Percentiles rank a stretch among this genome's conserved stretches.
These are phyloP conservation scores for Turnera subulata DNA, from an alignment of 345 rosid species.

Conservation along the genomic window DNA sequence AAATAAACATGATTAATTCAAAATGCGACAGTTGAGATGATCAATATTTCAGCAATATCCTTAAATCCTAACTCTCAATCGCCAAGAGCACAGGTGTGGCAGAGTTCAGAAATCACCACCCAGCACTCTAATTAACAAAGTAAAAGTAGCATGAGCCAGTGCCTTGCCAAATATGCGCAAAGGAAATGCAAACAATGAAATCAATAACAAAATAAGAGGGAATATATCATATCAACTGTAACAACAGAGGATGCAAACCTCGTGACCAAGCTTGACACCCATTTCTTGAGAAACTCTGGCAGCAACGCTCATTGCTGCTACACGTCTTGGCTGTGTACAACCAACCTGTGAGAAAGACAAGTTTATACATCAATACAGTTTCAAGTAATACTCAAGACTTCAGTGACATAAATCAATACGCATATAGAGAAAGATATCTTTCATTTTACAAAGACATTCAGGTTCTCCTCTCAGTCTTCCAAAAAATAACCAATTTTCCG, in stretches of 20 bases:
- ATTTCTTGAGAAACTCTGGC: conserved; percentile 98
- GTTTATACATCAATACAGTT: conserved; percentile 1
- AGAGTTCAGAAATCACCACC: background rate
- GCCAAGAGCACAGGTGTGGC: too few relatives aligned
- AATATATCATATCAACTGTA: background rate
- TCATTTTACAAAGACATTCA: too few relatives aligned
- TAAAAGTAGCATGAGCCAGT: background rate
- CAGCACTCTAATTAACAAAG: background rate
- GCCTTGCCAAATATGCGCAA: background rate
- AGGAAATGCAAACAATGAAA: background rate
- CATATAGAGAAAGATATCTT: too few relatives aligned
- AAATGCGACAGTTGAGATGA: too few relatives aligned
- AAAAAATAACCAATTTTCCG: too few relatives aligned
- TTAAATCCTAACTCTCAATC: too few relatives aligned
- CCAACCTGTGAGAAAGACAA: conserved; percentile 56
- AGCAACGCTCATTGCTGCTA: conserved; percentile 99
- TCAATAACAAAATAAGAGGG: background rate
- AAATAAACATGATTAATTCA: too few relatives aligned
- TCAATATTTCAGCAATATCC: too few relatives aligned
- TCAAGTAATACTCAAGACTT: background rate
- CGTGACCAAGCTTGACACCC: conserved; percentile 99
- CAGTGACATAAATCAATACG: too few relatives aligned
- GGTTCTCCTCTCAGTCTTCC: too few relatives aligned
- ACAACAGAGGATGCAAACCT: conserved; percentile 33
- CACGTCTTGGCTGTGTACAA: conserved; percentile 95